Base-by-base conservation (phyloP, 306 rosid species). In the Vigna hirtella region DNA sequence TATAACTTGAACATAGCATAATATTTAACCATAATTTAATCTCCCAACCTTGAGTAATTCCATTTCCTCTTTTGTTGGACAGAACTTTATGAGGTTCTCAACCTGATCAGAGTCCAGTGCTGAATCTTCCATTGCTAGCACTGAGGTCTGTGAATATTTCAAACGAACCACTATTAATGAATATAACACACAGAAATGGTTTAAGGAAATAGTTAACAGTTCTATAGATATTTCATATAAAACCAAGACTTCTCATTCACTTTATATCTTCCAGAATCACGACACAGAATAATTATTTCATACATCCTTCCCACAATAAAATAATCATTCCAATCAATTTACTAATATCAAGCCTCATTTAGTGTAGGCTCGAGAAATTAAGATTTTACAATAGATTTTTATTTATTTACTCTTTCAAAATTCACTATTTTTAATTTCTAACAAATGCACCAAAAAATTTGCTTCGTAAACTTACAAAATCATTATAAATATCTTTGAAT, bases 51-150 rank as follows among this genome's bases (percentile, higher is more conserved):
- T 94, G 57, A 94, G 89, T 75, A 88, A 48, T 82, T 94, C 94
- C 86, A 94, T 91, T 88, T 94, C 98, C 93, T 91, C 97, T 86
- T 90, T 87, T 24, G 92, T 88, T 28, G 98, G 98, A 84, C 98
- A 91, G 77, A 90, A 94, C 87, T 94, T 94, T 77, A 94, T 83
- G 66, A 94, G 91, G 82, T 94, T 94, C 84, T 94, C 98, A 77
- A 91, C 94, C 85, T 88, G 97, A 84, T 89, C 97, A 50, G 51
- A 81, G 84, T 92, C 98, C 30, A 94, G 71, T 2, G 88, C 89
- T 26, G 96, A 82, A 53, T 94, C 96, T 72, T 94, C 96, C 67
- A 94, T 85, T 76, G 84, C 91, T 81, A 94, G 89, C 81, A 94
- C 96, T 20, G 94, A 90, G 84, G 79, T 80, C 97, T 94, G 87